Conservation (phyloP, 164 flowering plant species). For the Tetracentron sinense region DNA sequence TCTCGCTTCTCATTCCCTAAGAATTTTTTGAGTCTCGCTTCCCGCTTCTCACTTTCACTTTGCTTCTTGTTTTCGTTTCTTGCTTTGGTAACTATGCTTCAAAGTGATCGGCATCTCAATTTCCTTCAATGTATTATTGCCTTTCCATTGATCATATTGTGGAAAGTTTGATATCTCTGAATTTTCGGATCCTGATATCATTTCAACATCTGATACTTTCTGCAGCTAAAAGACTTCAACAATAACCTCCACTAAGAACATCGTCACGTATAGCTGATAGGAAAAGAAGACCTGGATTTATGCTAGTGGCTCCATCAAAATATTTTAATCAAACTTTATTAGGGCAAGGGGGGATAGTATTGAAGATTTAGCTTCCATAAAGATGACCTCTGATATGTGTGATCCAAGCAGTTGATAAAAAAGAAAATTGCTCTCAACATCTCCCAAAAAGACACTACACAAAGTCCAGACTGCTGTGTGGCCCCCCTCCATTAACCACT, state of each 20-base stretch:
- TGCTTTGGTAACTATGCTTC: too few relatives aligned
- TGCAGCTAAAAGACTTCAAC: slow-evolving; percentile 9
- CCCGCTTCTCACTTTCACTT: too few relatives aligned
- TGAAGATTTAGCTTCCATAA: background rate
- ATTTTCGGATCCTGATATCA: slow-evolving; percentile 10
- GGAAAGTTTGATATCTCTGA: background rate
- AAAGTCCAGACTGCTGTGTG: too few relatives aligned
- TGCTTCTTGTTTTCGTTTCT: too few relatives aligned
- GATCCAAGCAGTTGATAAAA: background rate
- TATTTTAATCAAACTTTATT: background rate
- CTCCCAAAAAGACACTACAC: too few relatives aligned
- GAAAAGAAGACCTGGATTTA: background rate
- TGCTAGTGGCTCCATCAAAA: background rate
- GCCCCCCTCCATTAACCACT: too few relatives aligned
- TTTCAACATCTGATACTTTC: slow-evolving; percentile 8
- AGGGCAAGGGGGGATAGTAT: background rate
- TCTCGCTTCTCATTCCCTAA: too few relatives aligned
- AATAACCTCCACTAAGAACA: slow-evolving; percentile 17
- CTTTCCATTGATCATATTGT: slow-evolving; percentile 1
- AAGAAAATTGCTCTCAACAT: too few relatives aligned
- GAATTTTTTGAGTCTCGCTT: too few relatives aligned
- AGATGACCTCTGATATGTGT: background rate
- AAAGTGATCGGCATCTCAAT: slow-evolving; percentile 10
- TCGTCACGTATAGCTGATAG: slow-evolving; percentile 3
- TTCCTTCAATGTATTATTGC: slow-evolving; percentile 6